phyloP scores from a whole-genome alignment of 495 filamentous ascomycete genomes.

The Mycothermus thermophilus region DNA sequence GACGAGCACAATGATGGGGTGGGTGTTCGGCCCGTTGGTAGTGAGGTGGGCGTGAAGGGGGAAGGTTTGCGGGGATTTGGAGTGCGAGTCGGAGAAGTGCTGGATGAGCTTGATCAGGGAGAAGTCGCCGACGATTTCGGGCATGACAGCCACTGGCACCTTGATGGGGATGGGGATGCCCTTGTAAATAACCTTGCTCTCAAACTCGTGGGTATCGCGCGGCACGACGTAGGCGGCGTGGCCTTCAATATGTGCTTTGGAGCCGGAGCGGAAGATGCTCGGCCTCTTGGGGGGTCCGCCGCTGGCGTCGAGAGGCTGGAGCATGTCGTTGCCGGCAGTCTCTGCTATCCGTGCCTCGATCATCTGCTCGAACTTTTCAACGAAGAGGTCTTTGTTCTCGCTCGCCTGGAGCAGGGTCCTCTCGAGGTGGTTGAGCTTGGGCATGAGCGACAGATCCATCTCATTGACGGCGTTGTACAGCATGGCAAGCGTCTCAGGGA shows the following conservation, averaged over 20 bases:
- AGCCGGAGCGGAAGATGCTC: constrained; percentile 38
- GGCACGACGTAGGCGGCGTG: constrained; percentile 50
- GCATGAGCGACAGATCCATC: constrained; percentile 95
- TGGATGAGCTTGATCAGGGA: constrained; percentile 94
- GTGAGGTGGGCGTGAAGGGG: constrained; percentile 83
- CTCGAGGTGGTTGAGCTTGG: constrained; percentile 70
- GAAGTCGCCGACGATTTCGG: constrained; percentile 95
- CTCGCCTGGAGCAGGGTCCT: constrained; percentile 74
- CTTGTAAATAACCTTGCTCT: constrained; percentile 87
- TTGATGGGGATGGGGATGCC: constrained; percentile 93
- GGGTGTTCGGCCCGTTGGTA: constrained; percentile 67
- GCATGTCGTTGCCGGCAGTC: constrained; percentile 29
- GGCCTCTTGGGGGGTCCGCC: constrained; percentile 32
- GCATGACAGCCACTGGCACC: constrained; percentile 79
- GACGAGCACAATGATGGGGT: constrained; percentile 62
- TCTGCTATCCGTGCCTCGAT: constrained; percentile 50
- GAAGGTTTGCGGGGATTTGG: constrained; percentile 73
- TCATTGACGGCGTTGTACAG: constrained; percentile 86
- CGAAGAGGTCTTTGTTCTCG: constrained; percentile 89
- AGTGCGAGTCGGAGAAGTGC: constrained; percentile 71
- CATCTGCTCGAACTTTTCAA: constrained; percentile 96
- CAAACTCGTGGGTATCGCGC: constrained; percentile 93
- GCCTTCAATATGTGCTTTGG: constrained; percentile 39
- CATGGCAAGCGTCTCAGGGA: constrained; percentile 74
- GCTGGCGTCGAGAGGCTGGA: constrained; percentile 33